Evolutionary conservation across 1,284 basidiomycete species (phyloP).

Genomic region (Pterulicium gracile): DNA sequence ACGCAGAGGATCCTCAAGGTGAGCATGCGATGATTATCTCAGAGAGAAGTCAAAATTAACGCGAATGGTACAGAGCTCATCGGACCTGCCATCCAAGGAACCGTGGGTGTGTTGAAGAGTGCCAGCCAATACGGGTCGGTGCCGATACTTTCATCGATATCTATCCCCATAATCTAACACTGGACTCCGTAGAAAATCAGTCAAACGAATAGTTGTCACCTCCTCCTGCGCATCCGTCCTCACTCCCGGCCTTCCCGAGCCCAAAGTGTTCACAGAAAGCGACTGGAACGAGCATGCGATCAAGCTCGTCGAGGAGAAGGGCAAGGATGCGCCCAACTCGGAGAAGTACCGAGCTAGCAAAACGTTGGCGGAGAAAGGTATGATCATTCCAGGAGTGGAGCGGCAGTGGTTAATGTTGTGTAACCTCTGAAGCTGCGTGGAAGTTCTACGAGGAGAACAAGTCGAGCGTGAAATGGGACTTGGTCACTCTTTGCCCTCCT

Average conservation of each 20-base stretch:
- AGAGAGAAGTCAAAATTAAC: neutral
- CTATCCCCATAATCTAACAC: neutral
- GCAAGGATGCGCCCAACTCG: constrained; percentile 28
- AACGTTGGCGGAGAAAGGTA: constrained; percentile 57
- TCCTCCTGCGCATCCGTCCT: constrained; percentile 25
- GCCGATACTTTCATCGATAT: neutral
- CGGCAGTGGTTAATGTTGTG: neutral
- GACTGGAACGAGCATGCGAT: constrained; percentile 61
- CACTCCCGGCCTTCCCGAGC: constrained; percentile 11
- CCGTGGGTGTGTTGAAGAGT: constrained; percentile 43
- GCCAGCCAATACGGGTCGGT: constrained; percentile 38
- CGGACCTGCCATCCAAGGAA: constrained; percentile 54
- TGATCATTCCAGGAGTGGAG: constrained; percentile 5
- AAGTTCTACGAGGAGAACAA: constrained; percentile 48
- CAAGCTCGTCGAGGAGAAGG: constrained; percentile 41
- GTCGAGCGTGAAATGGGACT: constrained; percentile 35
- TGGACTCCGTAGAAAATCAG: constrained; percentile 19
- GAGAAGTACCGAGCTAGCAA: constrained; percentile 53
- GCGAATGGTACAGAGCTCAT: constrained; percentile 31
- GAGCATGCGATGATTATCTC: constrained; percentile 3
- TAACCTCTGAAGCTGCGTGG: constrained; percentile 31
- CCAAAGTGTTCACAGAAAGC: constrained; percentile 25
- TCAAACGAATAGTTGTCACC: constrained; percentile 58
- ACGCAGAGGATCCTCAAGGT: constrained; percentile 29
- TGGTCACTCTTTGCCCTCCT: constrained; percentile 46